Percentiles rank a stretch among this genome's conserved stretches.
phyloP scores from a whole-genome alignment of 1,284 basidiomycete species.

The Singerocomus inundabilis region DNA sequence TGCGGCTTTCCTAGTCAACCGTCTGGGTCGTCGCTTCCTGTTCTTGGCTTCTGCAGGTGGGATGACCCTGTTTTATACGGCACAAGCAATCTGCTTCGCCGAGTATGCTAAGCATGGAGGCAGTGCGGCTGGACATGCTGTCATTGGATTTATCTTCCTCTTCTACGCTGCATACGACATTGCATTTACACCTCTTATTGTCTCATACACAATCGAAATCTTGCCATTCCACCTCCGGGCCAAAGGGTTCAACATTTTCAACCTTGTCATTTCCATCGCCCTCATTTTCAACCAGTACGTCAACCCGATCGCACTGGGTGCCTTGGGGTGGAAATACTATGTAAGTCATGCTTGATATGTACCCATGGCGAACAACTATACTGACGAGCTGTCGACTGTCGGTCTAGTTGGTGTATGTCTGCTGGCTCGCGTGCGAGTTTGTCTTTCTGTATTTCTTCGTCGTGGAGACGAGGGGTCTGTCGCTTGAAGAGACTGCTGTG shows the following conservation, averaged over 20 bases:
- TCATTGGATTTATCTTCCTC: slow-evolving; percentile 77
- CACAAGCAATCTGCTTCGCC: slow-evolving; percentile 73
- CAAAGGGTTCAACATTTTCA: slow-evolving; percentile 76
- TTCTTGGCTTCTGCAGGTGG: slow-evolving; percentile 62
- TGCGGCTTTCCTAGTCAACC: slow-evolving; percentile 59
- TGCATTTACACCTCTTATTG: slow-evolving; percentile 72
- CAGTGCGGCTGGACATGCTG: slow-evolving; percentile 54
- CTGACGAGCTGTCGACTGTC: neutral
- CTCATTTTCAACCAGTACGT: slow-evolving; percentile 81
- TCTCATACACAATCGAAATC: slow-evolving; percentile 75
- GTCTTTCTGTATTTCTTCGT: slow-evolving; percentile 65
- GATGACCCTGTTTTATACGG: slow-evolving; percentile 68
- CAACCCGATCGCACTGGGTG: slow-evolving; percentile 68
- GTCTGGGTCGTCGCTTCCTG: slow-evolving; percentile 59
- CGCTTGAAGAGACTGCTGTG: slow-evolving; percentile 74
- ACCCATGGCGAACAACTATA: neutral
- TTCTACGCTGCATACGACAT: slow-evolving; percentile 71
- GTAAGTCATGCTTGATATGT: slow-evolving; percentile 30
- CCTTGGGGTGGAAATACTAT: slow-evolving; percentile 66
- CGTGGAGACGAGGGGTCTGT: slow-evolving; percentile 69
- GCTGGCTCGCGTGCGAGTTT: slow-evolving; percentile 63
- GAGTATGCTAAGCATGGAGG: slow-evolving; percentile 49
- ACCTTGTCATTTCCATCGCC: slow-evolving; percentile 61
- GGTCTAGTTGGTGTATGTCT: slow-evolving; percentile 59
- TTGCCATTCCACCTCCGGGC: slow-evolving; percentile 70